phyloP scores from a whole-genome alignment of 1,139 yeast species.

The Nadsonia commutata region DNA sequence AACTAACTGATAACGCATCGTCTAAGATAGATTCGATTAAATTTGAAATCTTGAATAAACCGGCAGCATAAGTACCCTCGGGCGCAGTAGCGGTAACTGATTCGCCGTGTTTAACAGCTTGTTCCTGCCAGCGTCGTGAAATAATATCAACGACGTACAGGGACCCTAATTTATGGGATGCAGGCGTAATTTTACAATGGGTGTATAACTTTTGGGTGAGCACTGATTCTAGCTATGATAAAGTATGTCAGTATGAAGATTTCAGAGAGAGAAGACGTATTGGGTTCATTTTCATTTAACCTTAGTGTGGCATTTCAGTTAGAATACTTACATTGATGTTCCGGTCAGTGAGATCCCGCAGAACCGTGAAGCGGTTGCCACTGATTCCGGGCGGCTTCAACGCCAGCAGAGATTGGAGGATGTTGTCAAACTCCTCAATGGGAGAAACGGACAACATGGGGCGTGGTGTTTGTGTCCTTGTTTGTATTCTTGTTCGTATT shows the following conservation, averaged over 20 bases:
- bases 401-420: constrained; percentile 34
- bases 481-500: not conserved
- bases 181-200: constrained; percentile 61
- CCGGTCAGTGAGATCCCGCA: constrained; percentile 63
- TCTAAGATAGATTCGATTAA: constrained; percentile 21
- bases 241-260: too few relatives aligned
- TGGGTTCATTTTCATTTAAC: too few relatives aligned
- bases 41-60: constrained; percentile 31
- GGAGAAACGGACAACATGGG: not conserved
- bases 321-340: constrained; percentile 33
- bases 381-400: constrained; percentile 83
- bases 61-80: constrained; percentile 66
- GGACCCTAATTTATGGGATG: constrained; percentile 77
- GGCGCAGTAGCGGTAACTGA: constrained; percentile 29
- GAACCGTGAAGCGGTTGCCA: constrained; percentile 81
- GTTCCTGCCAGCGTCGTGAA: constrained; percentile 73
- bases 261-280: too few relatives aligned
- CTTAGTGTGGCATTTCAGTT: too few relatives aligned
- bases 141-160: constrained; percentile 86
- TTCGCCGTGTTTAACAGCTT: constrained; percentile 43
- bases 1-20: constrained; percentile 14
- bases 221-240: constrained; percentile 34
- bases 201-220: constrained; percentile 46
- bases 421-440: constrained; percentile 36
- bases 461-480: not conserved